These are phyloP conservation scores for Lumnitzera littorea DNA, from an alignment of 345 rosid species.

Conservation along the genomic window DNA sequence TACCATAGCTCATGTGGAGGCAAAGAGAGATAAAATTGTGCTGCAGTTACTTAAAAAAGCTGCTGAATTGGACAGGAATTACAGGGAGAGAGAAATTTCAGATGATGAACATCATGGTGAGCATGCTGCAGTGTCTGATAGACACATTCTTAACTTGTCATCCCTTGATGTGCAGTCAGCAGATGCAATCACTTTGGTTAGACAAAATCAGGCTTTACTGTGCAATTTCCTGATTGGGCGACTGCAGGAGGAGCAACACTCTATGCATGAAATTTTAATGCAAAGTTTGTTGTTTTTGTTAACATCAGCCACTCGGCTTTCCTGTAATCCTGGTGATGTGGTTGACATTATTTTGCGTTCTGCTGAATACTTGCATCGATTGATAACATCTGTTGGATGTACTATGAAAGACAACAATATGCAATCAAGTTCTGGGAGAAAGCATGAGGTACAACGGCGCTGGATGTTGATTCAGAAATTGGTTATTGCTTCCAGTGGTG, in stretches of 20 bases:
- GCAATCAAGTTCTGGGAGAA: constrained; percentile 33
- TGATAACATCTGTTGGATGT: constrained; percentile 39
- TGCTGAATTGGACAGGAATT: constrained; percentile 58
- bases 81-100: constrained; percentile 20
- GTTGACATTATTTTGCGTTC: constrained; percentile 52
- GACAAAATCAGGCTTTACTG: constrained; percentile 64
- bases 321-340: constrained; percentile 54
- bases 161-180: constrained; percentile 39
- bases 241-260: constrained; percentile 51
- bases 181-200: constrained; percentile 72
- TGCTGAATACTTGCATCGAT: constrained; percentile 46
- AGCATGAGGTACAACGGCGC: constrained; percentile 39
- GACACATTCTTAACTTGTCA: constrained; percentile 39
- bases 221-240: constrained; percentile 52
- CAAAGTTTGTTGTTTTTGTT: constrained; percentile 65
- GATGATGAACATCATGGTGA: constrained; percentile 21
- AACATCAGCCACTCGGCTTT: constrained; percentile 56
- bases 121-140: constrained; percentile 34
- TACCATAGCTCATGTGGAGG: constrained; percentile 49
- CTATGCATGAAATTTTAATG: constrained; percentile 67
- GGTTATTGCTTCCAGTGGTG: constrained; percentile 62
- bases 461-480: constrained; percentile 66
- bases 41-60: constrained; percentile 65
- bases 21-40: constrained; percentile 62
- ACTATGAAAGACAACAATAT: constrained; percentile 40